These are phyloP conservation scores for Pseudogymnoascus sp. DNA, from an alignment of 2,329 filamentous ascomycete species.

Conservation along the genomic window DNA sequence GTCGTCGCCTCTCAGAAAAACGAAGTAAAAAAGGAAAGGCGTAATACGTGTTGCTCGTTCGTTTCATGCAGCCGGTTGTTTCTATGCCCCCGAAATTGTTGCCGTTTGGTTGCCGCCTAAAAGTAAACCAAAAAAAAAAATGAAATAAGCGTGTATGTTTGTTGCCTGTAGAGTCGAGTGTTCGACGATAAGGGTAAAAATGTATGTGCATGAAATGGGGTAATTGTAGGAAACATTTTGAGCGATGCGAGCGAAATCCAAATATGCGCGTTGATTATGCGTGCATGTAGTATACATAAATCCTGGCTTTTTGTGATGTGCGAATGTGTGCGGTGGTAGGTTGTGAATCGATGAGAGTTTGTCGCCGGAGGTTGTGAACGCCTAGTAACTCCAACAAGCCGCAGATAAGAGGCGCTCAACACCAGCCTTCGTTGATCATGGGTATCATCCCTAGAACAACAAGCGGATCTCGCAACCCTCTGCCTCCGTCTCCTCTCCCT, in stretches of 20 bases:
- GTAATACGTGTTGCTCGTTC: constrained; percentile 5
- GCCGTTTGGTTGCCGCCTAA: background rate
- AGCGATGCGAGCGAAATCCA: background rate
- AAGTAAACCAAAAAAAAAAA: background rate
- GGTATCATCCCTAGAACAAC: constrained; percentile 27
- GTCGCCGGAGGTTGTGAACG: background rate
- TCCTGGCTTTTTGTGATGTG: background rate
- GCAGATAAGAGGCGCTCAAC: background rate
- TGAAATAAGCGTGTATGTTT: background rate
- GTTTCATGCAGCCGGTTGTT: background rate
- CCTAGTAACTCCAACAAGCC: background rate
- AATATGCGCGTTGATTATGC: background rate
- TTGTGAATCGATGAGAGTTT: background rate
- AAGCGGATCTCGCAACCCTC: constrained; percentile 29
- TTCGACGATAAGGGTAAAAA: background rate
- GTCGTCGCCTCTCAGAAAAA: background rate
- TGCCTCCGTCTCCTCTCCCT: background rate
- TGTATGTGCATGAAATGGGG: background rate
- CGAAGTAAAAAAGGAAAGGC: background rate
- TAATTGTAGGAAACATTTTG: background rate
- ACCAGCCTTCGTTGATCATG: background rate
- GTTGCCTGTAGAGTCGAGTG: too few species aligned
- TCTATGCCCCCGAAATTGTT: background rate
- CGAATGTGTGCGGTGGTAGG: background rate
- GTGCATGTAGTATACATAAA: background rate